Percentiles rank a stretch among this genome's conserved stretches.
phyloP scores from a whole-genome alignment of 345 rosid species.

The Syzygium jambos region DNA sequence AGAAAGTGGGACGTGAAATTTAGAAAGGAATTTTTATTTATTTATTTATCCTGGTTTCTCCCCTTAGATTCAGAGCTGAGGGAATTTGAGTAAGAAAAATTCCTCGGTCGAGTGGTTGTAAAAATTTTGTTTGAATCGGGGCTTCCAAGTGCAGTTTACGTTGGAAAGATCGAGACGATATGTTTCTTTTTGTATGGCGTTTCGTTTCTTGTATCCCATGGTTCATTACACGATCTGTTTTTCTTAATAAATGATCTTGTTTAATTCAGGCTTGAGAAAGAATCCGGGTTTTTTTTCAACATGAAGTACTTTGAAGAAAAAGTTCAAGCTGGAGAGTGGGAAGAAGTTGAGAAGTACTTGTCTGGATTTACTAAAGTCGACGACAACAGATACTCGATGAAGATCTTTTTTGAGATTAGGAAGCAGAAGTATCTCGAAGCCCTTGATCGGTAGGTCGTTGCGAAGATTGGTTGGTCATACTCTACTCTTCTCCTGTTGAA shows the following conservation, averaged over 20 bases:
- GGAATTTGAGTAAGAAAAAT: background rate
- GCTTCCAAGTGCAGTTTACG: background rate
- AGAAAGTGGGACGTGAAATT: background rate
- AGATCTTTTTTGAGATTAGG: slow-evolving; percentile 83
- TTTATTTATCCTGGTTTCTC: background rate
- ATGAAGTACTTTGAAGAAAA: slow-evolving; percentile 69
- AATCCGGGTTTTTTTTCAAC: slow-evolving; percentile 61
- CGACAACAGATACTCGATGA: slow-evolving; percentile 70
- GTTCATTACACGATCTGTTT: background rate
- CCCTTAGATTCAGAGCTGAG: background rate
- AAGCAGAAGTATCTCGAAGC: slow-evolving; percentile 92
- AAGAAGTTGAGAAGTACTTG: slow-evolving; percentile 61
- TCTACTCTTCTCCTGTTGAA: background rate
- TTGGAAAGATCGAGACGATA: background rate
- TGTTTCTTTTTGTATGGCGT: background rate
- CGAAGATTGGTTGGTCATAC: background rate
- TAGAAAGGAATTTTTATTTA: background rate
- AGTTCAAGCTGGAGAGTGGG: slow-evolving; percentile 74
- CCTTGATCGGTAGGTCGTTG: slow-evolving; percentile 48
- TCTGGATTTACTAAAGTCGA: slow-evolving; percentile 64
- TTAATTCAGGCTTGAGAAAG: slow-evolving; percentile 54
- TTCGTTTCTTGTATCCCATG: background rate
- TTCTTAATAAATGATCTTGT: background rate
- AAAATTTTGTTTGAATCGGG: background rate
- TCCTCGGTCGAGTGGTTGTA: background rate